Conservation (phyloP, 78 protist genomes). For the Dictyostelium discoideum region DNA sequence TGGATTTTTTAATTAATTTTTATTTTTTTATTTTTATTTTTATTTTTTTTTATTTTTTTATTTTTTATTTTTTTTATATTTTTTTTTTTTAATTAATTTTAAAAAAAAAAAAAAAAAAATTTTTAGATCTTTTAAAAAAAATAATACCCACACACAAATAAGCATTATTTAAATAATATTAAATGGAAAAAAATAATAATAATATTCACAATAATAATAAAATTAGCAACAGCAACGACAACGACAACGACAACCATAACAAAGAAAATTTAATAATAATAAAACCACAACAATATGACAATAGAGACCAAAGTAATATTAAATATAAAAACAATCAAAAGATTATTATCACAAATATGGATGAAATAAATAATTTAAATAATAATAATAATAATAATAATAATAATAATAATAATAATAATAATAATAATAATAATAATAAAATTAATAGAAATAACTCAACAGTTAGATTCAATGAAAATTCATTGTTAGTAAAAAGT, state of each 20-base stretch:
- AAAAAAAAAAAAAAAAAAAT: no score
- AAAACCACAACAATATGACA: slow-evolving; percentile 6
- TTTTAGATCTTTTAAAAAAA: no score
- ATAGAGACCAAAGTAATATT: not conserved
- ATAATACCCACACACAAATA: no score
- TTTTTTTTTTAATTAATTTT: no score
- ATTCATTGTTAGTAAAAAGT: not conserved
- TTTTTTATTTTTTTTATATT: no score
- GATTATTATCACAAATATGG: not conserved
- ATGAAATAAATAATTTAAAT: not conserved
- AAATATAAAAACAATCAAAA: not conserved
- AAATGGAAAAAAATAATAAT: not conserved
- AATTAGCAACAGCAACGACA: no score
- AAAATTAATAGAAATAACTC: not conserved
- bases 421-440: not conserved
- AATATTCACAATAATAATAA: no score
- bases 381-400: not conserved
- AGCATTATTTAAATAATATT: no score
- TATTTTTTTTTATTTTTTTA: no score
- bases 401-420: not conserved
- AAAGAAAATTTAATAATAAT: not conserved
- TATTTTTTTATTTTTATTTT: no score
- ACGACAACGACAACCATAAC: no score
- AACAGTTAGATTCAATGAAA: not conserved
- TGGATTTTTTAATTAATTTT: no score